Evolutionary conservation across 805 yeast species (phyloP).

Genomic region (Candida parachauliodes): DNA sequence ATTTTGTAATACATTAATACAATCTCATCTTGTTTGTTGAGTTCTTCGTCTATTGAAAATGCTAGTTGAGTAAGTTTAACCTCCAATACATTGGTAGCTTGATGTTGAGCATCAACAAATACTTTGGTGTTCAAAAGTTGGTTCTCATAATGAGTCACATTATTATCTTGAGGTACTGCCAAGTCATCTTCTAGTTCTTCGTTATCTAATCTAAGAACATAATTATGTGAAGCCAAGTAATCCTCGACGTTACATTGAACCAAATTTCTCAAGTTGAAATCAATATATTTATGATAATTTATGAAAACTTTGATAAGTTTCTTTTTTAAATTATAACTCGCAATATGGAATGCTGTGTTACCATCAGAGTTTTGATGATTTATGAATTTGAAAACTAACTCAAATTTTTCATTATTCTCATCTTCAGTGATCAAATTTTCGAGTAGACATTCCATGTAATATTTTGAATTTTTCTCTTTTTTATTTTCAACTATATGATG

Average conservation of each 20-base stretch:
- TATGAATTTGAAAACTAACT: constrained; percentile 47
- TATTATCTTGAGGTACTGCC: neutral
- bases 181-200: constrained; percentile 9
- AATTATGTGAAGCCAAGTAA: constrained; percentile 34
- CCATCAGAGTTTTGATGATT: constrained; percentile 92
- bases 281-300: constrained; percentile 75
- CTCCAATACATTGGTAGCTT: constrained; percentile 31
- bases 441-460: constrained; percentile 37
- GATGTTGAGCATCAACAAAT: constrained; percentile 31
- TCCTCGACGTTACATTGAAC: constrained; percentile 44
- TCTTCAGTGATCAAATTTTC: constrained; percentile 24
- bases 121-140: constrained; percentile 34
- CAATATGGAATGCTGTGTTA: constrained; percentile 90
- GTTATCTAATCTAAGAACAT: constrained; percentile 21
- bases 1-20: constrained; percentile 25
- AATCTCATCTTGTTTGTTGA: constrained; percentile 33
- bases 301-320: constrained; percentile 78
- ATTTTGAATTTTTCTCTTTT: constrained; percentile 35
- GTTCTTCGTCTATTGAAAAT: constrained; percentile 34
- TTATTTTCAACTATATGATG: constrained; percentile 37
- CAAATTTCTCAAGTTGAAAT: constrained; percentile 40
- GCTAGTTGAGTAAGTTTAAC: constrained; percentile 39
- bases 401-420: constrained; percentile 18
- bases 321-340: constrained; percentile 69
- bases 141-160: constrained; percentile 32